A percentile compares a stretch with the other conserved stretches of the same genome.
phyloP scores from a whole-genome alignment of 1,284 basidiomycete genomes.

The Cutaneotrichosporon arboriforme region DNA sequence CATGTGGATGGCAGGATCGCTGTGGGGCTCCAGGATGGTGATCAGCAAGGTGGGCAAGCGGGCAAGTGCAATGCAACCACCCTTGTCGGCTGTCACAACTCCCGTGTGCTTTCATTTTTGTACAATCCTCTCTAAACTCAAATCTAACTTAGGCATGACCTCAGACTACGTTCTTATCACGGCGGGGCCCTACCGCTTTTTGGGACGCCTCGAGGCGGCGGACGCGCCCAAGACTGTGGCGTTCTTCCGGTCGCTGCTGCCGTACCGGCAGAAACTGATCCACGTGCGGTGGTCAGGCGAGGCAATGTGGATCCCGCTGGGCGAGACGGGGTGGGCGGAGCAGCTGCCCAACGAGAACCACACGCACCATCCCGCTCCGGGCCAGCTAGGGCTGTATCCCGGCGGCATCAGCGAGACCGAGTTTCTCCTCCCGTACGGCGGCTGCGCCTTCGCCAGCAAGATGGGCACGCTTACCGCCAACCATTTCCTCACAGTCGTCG shows the following conservation, averaged over 20 bases:
- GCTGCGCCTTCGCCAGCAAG: slow-evolving; percentile 12
- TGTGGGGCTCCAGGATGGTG: no score
- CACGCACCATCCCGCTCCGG: slow-evolving; percentile 15
- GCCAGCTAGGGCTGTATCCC: slow-evolving; percentile 16
- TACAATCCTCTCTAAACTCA: no score
- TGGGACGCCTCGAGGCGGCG: slow-evolving; percentile 11
- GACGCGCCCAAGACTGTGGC: slow-evolving; percentile 13
- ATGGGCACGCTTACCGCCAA: slow-evolving; percentile 19
- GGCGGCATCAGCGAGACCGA: slow-evolving; percentile 20
- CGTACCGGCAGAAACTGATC: slow-evolving; percentile 16
- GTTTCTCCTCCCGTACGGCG: slow-evolving; percentile 19
- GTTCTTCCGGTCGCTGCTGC: slow-evolving; percentile 16
- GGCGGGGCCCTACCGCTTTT: slow-evolving; percentile 8
- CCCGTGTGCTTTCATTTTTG: no score
- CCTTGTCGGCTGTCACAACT: no score
- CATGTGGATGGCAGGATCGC: no score
- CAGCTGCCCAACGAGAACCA: slow-evolving; percentile 19
- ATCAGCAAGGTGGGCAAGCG: no score
- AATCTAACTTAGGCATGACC: not conserved
- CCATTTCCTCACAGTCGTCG: slow-evolving; percentile 17
- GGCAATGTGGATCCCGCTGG: slow-evolving; percentile 20
- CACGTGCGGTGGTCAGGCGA: slow-evolving; percentile 23
- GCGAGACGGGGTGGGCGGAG: slow-evolving; percentile 9
- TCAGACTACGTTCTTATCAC: slow-evolving; percentile 12
- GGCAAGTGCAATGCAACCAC: no score